phyloP scores from a whole-genome alignment of 148 eudicot genomes.

The Rhododendron mucronatum region DNA sequence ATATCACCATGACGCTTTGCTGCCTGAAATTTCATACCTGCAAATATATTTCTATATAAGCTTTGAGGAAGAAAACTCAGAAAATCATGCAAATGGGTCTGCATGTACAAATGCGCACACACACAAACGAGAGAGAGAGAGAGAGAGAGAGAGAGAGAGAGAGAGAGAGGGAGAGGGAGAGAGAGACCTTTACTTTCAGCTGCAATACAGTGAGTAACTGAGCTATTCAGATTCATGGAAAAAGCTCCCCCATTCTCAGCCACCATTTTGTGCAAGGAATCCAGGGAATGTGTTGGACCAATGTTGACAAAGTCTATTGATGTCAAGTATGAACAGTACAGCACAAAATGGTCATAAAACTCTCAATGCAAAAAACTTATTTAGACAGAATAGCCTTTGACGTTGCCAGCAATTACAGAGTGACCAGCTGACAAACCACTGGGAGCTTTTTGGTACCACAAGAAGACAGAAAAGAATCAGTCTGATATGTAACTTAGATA shows the following conservation, averaged over 20 bases:
- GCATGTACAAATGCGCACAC: not conserved
- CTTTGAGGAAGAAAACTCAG: not conserved
- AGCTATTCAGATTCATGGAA: conserved; percentile 82
- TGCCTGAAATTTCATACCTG: conserved; percentile 87
- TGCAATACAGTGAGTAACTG: conserved; percentile 88
- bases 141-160: not conserved
- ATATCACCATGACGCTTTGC: conserved; percentile 80
- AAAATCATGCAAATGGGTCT: not conserved
- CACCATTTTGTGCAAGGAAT: conserved; percentile 77
- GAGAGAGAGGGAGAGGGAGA: conserved; percentile 4
- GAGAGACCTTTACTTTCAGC: conserved; percentile 73
- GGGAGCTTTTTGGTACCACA: not conserved
- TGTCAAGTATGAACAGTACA: conserved; percentile 16
- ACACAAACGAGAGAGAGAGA: not conserved
- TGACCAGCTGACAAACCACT: not conserved
- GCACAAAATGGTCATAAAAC: not conserved
- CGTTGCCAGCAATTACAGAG: not conserved
- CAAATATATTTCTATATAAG: not conserved
- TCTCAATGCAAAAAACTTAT: not conserved
- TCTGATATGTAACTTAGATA: not conserved
- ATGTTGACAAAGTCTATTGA: conserved; percentile 64
- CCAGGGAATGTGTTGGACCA: conserved; percentile 54
- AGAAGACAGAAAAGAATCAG: not conserved
- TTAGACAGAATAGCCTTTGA: not conserved
- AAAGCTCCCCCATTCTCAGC: conserved; percentile 90